Conservation (phyloP, 805 yeast genomes). For the Yamadazyma akitaensis region DNA sequence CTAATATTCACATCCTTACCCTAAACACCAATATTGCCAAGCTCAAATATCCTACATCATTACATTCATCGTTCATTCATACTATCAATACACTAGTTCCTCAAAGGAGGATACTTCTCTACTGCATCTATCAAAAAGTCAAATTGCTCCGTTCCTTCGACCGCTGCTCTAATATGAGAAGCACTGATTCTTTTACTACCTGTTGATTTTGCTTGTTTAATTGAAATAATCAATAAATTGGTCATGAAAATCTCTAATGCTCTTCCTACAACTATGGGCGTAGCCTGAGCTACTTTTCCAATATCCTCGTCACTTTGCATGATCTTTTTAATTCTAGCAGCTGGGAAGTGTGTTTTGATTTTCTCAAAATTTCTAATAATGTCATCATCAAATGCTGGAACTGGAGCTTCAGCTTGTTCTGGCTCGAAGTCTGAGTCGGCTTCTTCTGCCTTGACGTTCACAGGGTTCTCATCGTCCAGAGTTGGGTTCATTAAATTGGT, state of each 20-base stretch:
- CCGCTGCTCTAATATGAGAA: conserved; percentile 78
- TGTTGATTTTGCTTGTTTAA: conserved; percentile 67
- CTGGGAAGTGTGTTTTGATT: conserved; percentile 82
- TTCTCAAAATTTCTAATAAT: conserved; percentile 39
- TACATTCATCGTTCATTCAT: not conserved
- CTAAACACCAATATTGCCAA: too few species aligned
- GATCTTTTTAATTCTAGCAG: conserved; percentile 90
- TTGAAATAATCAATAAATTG: conserved; percentile 79
- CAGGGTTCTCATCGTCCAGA: conserved; percentile 12
- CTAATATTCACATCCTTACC: not conserved
- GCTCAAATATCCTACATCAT: not conserved
- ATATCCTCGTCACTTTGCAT: conserved; percentile 99
- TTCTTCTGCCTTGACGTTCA: conserved; percentile 3
- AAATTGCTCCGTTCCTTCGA: conserved; percentile 81
- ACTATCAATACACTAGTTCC: conserved; percentile 10
- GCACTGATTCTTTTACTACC: conserved; percentile 82
- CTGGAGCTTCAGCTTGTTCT: not conserved
- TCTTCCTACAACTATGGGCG: conserved; percentile 96
- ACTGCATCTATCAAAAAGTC: conserved; percentile 85
- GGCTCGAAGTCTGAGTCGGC: not conserved
- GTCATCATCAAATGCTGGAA: conserved; percentile 2
- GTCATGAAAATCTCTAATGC: conserved; percentile 92
- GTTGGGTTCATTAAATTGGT: conserved; percentile 16
- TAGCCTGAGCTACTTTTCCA: conserved; percentile 97
- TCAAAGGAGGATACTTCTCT: conserved; percentile 51